These are phyloP conservation scores for rapeseed (Brassica napus) DNA, from an alignment of 345 rosid genomes.

Conservation along the genomic window DNA sequence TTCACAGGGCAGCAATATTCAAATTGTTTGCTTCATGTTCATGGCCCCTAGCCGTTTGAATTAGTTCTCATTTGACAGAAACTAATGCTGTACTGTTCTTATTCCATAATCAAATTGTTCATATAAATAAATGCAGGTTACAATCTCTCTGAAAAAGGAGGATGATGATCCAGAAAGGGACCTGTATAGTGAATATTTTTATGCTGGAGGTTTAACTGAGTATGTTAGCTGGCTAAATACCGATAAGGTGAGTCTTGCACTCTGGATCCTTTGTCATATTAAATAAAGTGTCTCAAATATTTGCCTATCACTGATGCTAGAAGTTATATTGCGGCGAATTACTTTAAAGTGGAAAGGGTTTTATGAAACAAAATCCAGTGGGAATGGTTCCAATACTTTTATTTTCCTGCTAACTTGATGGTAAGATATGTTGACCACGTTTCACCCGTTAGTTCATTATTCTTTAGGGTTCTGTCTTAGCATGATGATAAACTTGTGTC, in stretches of 20 bases:
- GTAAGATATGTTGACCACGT: constrained; percentile 10
- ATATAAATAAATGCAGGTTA: constrained; percentile 56
- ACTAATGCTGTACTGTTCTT: constrained; percentile 1
- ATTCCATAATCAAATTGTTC: constrained; percentile 14
- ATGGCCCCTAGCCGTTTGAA: constrained; percentile 3
- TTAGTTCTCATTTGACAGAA: constrained; percentile 18
- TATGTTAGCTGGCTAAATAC: constrained; percentile 88
- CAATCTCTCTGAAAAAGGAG: constrained; percentile 64
- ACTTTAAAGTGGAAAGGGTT: background rate
- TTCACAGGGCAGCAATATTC: too few species aligned
- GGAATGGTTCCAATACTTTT: background rate
- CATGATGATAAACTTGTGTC: background rate
- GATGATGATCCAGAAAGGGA: constrained; percentile 58
- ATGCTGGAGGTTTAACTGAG: constrained; percentile 84
- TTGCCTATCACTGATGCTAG: background rate
- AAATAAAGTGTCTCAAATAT: constrained; percentile 10
- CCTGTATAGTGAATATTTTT: constrained; percentile 66
- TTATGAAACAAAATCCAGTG: background rate
- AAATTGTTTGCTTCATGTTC: constrained; percentile 6
- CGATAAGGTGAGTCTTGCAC: constrained; percentile 63
- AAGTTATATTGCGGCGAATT: background rate
- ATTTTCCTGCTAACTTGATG: constrained; percentile 16
- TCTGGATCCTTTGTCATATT: constrained; percentile 10
- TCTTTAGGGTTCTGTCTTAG: constrained; percentile 14
- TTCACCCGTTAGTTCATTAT: background rate